Conservation (phyloP, 208 protist genomes). For the Kentomonas sorsogonicus region DNA sequence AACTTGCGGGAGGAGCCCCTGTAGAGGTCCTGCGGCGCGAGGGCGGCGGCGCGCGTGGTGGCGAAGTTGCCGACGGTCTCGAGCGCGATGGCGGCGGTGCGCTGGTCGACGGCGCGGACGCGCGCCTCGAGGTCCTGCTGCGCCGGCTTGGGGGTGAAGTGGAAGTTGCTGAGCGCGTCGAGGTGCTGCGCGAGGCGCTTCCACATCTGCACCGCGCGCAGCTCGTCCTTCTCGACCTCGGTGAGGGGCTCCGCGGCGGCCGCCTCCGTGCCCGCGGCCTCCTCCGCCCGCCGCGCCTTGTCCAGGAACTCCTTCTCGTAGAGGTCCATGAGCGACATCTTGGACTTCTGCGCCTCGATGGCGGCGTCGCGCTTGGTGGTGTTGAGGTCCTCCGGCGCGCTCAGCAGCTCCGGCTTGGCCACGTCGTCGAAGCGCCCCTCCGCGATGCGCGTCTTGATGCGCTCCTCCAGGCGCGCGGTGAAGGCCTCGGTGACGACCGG, state of each 20-base stretch:
- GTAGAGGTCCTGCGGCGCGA: slow-evolving; percentile 89
- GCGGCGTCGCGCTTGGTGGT: slow-evolving; percentile 49
- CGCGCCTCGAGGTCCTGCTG: slow-evolving; percentile 80
- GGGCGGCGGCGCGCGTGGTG: slow-evolving; percentile 59
- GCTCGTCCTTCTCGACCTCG: slow-evolving; percentile 88
- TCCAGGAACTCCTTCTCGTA: slow-evolving; percentile 91
- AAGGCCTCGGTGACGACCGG: slow-evolving; percentile 83
- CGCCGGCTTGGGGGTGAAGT: slow-evolving; percentile 87
- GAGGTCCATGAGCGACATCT: slow-evolving; percentile 86
- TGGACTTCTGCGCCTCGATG: slow-evolving; percentile 81
- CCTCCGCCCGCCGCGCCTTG: slow-evolving; percentile 59
- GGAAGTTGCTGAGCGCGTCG: slow-evolving; percentile 88
- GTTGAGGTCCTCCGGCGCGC: slow-evolving; percentile 55
- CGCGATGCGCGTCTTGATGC: slow-evolving; percentile 80
- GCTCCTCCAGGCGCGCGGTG: slow-evolving; percentile 82
- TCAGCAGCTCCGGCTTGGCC: slow-evolving; percentile 34
- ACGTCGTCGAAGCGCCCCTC: slow-evolving; percentile 82
- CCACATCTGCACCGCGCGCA: slow-evolving; percentile 90
- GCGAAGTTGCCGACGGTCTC: slow-evolving; percentile 83
- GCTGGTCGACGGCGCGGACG: slow-evolving; percentile 78
- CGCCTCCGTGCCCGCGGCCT: slow-evolving; percentile 27
- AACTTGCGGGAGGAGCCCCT: slow-evolving; percentile 46
- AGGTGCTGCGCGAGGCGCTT: slow-evolving; percentile 82
- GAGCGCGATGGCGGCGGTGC: slow-evolving; percentile 76
- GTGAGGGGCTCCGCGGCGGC: slow-evolving; percentile 77